Evolutionary conservation across 768 basidiomycete genomes (phyloP).

Genomic region (Amylocystis lapponica): DNA sequence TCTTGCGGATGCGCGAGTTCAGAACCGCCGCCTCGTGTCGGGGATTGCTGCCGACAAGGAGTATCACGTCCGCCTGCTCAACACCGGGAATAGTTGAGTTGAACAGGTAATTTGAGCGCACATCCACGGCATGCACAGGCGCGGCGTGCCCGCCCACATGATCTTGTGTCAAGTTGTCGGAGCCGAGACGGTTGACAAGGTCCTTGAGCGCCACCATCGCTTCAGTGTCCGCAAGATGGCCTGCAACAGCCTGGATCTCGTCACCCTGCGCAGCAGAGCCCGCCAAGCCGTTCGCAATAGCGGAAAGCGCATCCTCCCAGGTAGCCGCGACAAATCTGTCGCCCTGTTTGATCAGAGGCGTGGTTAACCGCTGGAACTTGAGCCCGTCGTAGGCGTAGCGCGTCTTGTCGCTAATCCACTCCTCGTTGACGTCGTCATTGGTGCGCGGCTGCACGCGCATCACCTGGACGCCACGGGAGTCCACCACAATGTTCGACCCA

Average conservation of each 20-base stretch:
- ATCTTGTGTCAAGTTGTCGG: conserved; percentile 88
- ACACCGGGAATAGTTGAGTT: conserved; percentile 88
- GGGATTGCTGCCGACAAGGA: conserved; percentile 94
- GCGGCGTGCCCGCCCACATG: conserved; percentile 57
- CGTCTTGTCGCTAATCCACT: conserved; percentile 99
- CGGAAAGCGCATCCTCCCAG: conserved; percentile 85
- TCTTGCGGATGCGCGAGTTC: conserved; percentile 95
- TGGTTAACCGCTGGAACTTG: conserved; percentile 90
- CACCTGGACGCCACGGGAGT: conserved; percentile 91
- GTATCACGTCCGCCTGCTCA: conserved; percentile 87
- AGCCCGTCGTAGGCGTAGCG: conserved; percentile 96
- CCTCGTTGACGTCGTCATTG: conserved; percentile 98
- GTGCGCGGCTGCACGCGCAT: conserved; percentile 96
- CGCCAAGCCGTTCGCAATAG: conserved; percentile 73
- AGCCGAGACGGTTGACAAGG: conserved; percentile 86
- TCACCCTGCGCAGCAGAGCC: conserved; percentile 79
- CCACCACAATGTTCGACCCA: conserved; percentile 94
- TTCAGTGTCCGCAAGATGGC: conserved; percentile 91
- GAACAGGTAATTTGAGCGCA: conserved; percentile 96
- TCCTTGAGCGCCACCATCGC: conserved; percentile 92
- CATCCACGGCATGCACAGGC: conserved; percentile 78
- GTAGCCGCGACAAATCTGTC: conserved; percentile 86
- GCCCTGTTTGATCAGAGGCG: conserved; percentile 85
- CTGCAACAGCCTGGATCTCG: conserved; percentile 94
- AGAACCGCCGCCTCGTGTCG: conserved; percentile 95